These are phyloP conservation scores for Nannizziopsis barbatae DNA, from an alignment of 2,329 filamentous ascomycete species.

Conservation along the genomic window DNA sequence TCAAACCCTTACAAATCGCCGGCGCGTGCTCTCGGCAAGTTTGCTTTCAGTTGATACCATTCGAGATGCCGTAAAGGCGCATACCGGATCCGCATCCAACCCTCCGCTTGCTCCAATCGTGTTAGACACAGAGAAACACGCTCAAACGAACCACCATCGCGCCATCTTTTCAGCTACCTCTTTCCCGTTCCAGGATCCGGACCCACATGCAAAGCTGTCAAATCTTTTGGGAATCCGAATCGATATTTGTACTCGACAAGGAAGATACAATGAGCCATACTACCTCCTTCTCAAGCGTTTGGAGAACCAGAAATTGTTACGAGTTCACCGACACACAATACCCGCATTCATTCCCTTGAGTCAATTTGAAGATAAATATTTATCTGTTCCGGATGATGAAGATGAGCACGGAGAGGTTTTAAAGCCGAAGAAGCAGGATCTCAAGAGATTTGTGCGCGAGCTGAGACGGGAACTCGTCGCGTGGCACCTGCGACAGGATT, in stretches of 20 bases:
- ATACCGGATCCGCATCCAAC: slow-evolving; percentile 9
- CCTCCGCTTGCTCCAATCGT: slow-evolving; percentile 27
- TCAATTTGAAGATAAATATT: slow-evolving; percentile 29
- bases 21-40: slow-evolving; percentile 31
- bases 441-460: slow-evolving; percentile 28
- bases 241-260: slow-evolving; percentile 31
- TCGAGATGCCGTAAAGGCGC: slow-evolving; percentile 23
- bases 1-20: slow-evolving; percentile 28
- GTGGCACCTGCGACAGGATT: slow-evolving; percentile 34
- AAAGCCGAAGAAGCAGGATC: slow-evolving; percentile 26
- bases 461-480: slow-evolving; percentile 33
- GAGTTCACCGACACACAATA: slow-evolving; percentile 36
- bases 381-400: slow-evolving; percentile 20
- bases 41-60: slow-evolving; percentile 32
- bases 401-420: slow-evolving; percentile 13
- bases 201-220: slow-evolving; percentile 22
- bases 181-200: slow-evolving; percentile 38
- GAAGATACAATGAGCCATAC: slow-evolving; percentile 34
- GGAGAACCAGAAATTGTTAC: slow-evolving; percentile 19
- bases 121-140: slow-evolving; percentile 24
- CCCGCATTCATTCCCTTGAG: slow-evolving; percentile 35
- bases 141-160: slow-evolving; percentile 33
- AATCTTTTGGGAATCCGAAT: slow-evolving; percentile 34
- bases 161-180: slow-evolving; percentile 36
- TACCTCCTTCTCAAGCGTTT: slow-evolving; percentile 31